These are phyloP conservation scores for Exophiala sp. DNA, from an alignment of 2,329 filamentous ascomycete genomes.

Conservation along the genomic window DNA sequence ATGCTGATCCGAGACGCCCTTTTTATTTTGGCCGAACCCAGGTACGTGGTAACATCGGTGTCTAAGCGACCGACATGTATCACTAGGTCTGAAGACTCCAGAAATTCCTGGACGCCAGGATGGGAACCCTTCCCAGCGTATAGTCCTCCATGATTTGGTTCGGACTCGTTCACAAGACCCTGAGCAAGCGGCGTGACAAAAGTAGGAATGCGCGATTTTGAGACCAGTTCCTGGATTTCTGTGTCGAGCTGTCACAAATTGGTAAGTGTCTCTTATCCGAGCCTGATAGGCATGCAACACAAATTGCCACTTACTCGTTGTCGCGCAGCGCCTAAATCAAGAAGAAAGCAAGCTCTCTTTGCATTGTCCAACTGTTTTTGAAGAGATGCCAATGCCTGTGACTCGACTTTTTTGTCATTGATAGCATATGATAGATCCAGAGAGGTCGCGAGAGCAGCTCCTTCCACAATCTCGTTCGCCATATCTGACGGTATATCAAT, in stretches of 20 bases:
- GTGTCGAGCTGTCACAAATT: no score
- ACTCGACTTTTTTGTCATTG: conserved; percentile 69
- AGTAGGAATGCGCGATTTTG: conserved; percentile 70
- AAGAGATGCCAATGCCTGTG: conserved; percentile 76
- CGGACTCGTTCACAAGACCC: conserved; percentile 72
- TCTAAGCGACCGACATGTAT: conserved; percentile 42
- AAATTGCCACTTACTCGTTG: conserved; percentile 64
- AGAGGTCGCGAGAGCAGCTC: conserved; percentile 62
- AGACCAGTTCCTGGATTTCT: conserved; percentile 68
- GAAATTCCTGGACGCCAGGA: conserved; percentile 55
- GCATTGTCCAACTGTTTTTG: conserved; percentile 69
- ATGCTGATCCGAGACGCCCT: conserved; percentile 65
- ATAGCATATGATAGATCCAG: conserved; percentile 63
- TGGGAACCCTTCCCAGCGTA: conserved; percentile 76
- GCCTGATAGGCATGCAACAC: no score
- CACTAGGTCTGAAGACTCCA: conserved; percentile 40
- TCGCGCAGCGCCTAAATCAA: conserved; percentile 78
- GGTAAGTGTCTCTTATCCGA: no score
- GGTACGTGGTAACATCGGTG: conserved; percentile 54
- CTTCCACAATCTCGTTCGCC: conserved; percentile 49
- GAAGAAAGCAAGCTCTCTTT: conserved; percentile 70
- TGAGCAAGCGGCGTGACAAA: conserved; percentile 93
- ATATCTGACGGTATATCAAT: conserved; percentile 55
- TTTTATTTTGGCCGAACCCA: conserved; percentile 74
- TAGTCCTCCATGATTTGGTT: conserved; percentile 74